Base-by-base conservation (phyloP, 2,329 filamentous ascomycete species). In the Alternaria dauci region DNA sequence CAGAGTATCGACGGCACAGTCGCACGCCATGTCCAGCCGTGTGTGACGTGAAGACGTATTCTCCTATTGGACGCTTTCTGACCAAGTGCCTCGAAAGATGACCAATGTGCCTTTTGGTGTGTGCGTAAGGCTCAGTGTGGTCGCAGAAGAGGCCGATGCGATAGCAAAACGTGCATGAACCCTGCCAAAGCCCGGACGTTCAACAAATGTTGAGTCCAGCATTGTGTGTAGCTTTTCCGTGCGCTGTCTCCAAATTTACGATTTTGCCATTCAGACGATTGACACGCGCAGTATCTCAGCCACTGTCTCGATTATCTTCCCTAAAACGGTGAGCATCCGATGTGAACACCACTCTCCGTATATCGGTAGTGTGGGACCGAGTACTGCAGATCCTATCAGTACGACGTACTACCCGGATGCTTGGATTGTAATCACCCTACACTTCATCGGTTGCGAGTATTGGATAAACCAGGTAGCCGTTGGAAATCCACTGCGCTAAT, bases 111-210 rank as follows among this genome's bases (percentile, higher is more conserved):
- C 41, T 47, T 20, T 28, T 47, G 46, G 25, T 54, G 47, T 51
- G 52, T 60, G 60, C 41, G 34, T 44, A 62, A 56, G 47, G 60
- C 48, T 53, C 41, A 28, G 52, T 41, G 47, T 44, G 59, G 51
- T 53, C 42, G 59, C 59, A 62, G 55, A 59, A 48, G 23, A 38
- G 60, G 60, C 55, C 42, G 18, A 43, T n/a, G 28, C 16, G 34
- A 16, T 42, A 26, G 34, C 38, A 28, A 12, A 20, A 26, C 34
- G 30, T 47, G 20, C 11, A 44, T 38, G 12, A 26, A 25, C 28
- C 23, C 36, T 48, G 47, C 23, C 41, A 23, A 39, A 38, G 30
- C 16, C 39, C 51, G 20, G 39, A 43, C 28, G n/a, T 23, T 50
- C 46, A 23, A n/a, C 51, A 53, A 42, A 23, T 8, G n/a, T 32